Percentiles rank a stretch among this genome's conserved stretches.
phyloP scores from a whole-genome alignment of 1,139 yeast genomes.

The Wickerhamiella infanticola region DNA sequence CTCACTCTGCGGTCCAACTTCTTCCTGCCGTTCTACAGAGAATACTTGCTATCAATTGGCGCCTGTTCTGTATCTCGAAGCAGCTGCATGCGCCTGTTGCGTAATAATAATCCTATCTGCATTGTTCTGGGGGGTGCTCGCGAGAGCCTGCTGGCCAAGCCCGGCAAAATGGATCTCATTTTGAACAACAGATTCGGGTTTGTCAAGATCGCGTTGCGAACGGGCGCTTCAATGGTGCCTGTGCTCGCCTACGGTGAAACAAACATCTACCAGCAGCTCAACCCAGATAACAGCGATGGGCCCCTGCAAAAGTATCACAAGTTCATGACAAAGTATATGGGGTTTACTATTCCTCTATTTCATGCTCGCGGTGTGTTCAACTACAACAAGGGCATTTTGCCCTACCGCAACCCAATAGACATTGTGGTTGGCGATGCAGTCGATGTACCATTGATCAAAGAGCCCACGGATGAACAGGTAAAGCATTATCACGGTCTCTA shows the following conservation, averaged over 20 bases:
- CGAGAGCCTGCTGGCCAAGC: constrained; percentile 62
- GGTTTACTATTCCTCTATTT: constrained; percentile 81
- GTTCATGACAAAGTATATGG: constrained; percentile 53
- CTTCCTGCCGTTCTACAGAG: constrained; percentile 74
- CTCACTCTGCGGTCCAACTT: constrained; percentile 77
- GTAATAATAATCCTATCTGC: constrained; percentile 53
- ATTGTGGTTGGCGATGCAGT: constrained; percentile 69
- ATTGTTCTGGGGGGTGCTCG: constrained; percentile 94
- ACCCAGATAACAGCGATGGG: constrained; percentile 35
- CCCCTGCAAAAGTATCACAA: constrained; percentile 43
- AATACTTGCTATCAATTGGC: constrained; percentile 68
- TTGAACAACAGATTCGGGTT: constrained; percentile 75
- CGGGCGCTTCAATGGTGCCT: constrained; percentile 72
- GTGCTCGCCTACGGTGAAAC: constrained; percentile 89
- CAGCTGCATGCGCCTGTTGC: constrained; percentile 52
- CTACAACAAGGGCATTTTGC: constrained; percentile 81
- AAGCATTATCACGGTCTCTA: constrained; percentile 62
- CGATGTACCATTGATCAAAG: constrained; percentile 37
- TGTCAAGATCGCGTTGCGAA: constrained; percentile 66
- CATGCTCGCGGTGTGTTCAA: constrained; percentile 88
- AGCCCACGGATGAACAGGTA: constrained; percentile 36
- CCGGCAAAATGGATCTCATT: constrained; percentile 44
- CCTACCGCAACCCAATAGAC: constrained; percentile 67
- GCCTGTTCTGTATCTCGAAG: constrained; percentile 69
- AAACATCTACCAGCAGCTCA: constrained; percentile 45